phyloP scores from a whole-genome alignment of 345 rosid species.

The Rhodamnia rubescens region DNA sequence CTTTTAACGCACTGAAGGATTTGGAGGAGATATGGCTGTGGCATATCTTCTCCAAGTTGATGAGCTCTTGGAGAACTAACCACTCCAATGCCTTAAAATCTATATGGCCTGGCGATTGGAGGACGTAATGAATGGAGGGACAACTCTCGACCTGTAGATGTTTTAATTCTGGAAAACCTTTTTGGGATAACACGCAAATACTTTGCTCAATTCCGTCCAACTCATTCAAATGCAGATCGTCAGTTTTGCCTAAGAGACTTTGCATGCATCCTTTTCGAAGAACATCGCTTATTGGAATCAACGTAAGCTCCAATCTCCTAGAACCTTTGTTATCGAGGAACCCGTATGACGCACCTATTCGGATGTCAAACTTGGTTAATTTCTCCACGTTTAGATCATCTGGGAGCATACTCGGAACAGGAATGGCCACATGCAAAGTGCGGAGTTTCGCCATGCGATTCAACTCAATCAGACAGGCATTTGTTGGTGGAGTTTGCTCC shows the following conservation, averaged over 20 bases:
- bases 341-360: rapidly evolving
- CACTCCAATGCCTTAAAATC: no score
- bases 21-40: no score
- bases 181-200: rapidly evolving
- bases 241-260: background rate
- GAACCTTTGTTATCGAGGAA: rapidly evolving
- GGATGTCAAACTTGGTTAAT: no score
- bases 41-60: no score
- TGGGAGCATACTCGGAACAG: rapidly evolving
- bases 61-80: no score
- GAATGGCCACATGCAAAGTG: background rate
- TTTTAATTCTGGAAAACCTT: background rate
- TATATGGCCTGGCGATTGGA: no score
- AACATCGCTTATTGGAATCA: rapidly evolving
- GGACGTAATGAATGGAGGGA: no score
- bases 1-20: no score
- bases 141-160: rapidly evolving
- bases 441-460: rapidly evolving
- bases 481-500: no score
- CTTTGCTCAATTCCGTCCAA: background rate
- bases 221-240: rapidly evolving
- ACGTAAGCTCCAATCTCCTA: rapidly evolving
- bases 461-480: no score
- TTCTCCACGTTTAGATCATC: rapidly evolving
- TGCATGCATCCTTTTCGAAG: background rate